Base-by-base conservation (phyloP, 805 yeast genomes). In the Candida ponderosae region DNA sequence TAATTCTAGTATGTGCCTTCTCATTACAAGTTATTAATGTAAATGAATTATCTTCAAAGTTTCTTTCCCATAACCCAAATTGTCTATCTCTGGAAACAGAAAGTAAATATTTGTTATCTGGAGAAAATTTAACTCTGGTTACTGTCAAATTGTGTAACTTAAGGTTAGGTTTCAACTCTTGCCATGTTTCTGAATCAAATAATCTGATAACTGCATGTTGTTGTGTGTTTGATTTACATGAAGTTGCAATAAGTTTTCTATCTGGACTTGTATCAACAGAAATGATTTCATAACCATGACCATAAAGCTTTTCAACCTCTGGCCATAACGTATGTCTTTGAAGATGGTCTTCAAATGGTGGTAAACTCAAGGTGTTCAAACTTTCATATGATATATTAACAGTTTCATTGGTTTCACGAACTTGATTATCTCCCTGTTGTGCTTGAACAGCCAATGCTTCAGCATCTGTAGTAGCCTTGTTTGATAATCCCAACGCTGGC, bases 301-400 rank as follows among this genome's bases (percentile, higher is more conserved):
- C 99, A 53, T 93, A 93, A 32, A 93, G 60, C 56, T 93, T 93
- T 51, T 93, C 98, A 39, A 81, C 65, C 54, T 93, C 99, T 0
- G 98, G 98, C 81, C 94, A 93, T 37, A 93, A 65, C 0, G 97
- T 85, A 53, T 80, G 86, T 51, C 97, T 72, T 56, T 93, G 97
- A 20, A 93, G 65, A 42, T 85, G 84, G 51, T 90, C 96, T 57
- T 93, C 99, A 33, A 81, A 62, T 0, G 98, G 97, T 8, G 95
- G 89, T 0, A 60, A 53, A 0, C 45, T 44, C 32, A 83, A 59
- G 0, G 66, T 49, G 4, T 65, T 56, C 18, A 79, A 57, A n/a
- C 74, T 56, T 31, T 72, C 77, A 30, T 56, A 66, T 2, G 73
- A 65, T 7, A 67, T 62, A 42, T 66, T 63, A 29, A 54, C 63